Evolutionary conservation across 139 green algal species (phyloP).

Genomic region (Tetraselmis chui): DNA sequence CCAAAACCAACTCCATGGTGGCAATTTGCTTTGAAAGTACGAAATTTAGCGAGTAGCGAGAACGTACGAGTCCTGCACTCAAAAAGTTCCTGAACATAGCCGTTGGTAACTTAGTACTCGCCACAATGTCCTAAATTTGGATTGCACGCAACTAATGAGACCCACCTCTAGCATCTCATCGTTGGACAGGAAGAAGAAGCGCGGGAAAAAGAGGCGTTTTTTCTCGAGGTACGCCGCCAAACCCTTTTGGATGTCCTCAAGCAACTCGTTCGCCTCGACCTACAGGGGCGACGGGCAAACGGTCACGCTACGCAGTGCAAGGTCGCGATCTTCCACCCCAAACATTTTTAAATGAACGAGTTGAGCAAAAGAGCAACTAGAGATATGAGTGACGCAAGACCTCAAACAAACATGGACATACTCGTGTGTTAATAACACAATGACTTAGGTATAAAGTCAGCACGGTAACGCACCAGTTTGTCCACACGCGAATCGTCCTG

Average conservation of each 20-base stretch:
- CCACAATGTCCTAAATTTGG: constrained; percentile 13
- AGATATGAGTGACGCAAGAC: too few species aligned
- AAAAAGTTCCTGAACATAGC: background rate
- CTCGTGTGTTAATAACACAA: too few species aligned
- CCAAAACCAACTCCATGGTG: too few species aligned
- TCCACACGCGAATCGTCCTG: constrained; percentile 28
- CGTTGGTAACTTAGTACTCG: background rate
- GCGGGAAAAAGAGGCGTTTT: constrained; percentile 59
- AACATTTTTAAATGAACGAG: too few species aligned
- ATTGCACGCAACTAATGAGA: background rate
- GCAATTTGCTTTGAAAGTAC: constrained; percentile 15
- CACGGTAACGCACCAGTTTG: constrained; percentile 6
- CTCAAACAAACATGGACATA: too few species aligned
- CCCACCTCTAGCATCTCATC: constrained; percentile 64
- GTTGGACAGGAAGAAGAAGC: constrained; percentile 60
- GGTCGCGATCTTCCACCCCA: constrained; percentile 2
- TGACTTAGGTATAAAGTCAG: too few species aligned
- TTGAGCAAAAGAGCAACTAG: too few species aligned
- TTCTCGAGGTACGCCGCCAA: constrained; percentile 30
- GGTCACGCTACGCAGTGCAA: background rate
- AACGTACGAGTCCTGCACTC: background rate
- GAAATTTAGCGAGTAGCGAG: too few species aligned
- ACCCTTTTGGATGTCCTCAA: constrained; percentile 31
- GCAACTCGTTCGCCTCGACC: constrained; percentile 20
- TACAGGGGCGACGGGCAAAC: too few species aligned